These are phyloP conservation scores for Monosporozyma servazzii DNA, from an alignment of 805 yeast genomes.

Conservation along the genomic window DNA sequence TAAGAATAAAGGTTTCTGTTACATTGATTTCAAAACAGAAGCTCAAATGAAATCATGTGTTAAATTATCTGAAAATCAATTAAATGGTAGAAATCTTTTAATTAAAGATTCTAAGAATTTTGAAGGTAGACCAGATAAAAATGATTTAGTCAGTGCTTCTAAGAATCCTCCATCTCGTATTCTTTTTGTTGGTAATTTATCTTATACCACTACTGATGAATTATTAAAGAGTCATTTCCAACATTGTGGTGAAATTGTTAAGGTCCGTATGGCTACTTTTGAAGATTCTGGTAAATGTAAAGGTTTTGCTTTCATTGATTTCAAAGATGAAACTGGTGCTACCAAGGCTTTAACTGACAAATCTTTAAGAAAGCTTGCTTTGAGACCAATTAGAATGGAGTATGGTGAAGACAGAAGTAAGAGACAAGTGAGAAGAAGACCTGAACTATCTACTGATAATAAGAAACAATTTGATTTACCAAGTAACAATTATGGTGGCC, in stretches of 20 bases:
- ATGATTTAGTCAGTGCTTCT: slow-evolving; percentile 38
- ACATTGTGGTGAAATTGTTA: slow-evolving; percentile 80
- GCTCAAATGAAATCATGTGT: slow-evolving; percentile 56
- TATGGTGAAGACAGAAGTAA: slow-evolving; percentile 92
- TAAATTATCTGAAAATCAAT: slow-evolving; percentile 54
- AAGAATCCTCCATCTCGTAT: slow-evolving; percentile 85
- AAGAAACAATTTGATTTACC: slow-evolving; percentile 20
- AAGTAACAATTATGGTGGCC: slow-evolving; percentile 1
- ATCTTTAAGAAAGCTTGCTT: slow-evolving; percentile 53
- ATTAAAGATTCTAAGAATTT: slow-evolving; percentile 74
- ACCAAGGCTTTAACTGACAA: slow-evolving; percentile 73
- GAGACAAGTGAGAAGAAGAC: slow-evolving; percentile 42
- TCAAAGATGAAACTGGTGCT: slow-evolving; percentile 70
- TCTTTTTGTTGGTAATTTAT: slow-evolving; percentile 83
- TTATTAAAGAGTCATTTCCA: slow-evolving; percentile 71
- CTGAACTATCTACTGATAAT: slow-evolving; percentile 18
- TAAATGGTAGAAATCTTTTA: slow-evolving; percentile 79
- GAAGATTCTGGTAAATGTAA: slow-evolving; percentile 94
- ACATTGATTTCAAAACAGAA: slow-evolving; percentile 63
- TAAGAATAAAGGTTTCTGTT: slow-evolving; percentile 71
- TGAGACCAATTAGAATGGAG: slow-evolving; percentile 76
- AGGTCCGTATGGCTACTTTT: slow-evolving; percentile 94
- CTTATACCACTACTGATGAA: slow-evolving; percentile 85
- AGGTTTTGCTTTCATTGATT: slow-evolving; percentile 91
- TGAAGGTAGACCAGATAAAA: slow-evolving; percentile 76